phyloP scores from a whole-genome alignment of 768 basidiomycete species.

The Antrodiella citrinella region DNA sequence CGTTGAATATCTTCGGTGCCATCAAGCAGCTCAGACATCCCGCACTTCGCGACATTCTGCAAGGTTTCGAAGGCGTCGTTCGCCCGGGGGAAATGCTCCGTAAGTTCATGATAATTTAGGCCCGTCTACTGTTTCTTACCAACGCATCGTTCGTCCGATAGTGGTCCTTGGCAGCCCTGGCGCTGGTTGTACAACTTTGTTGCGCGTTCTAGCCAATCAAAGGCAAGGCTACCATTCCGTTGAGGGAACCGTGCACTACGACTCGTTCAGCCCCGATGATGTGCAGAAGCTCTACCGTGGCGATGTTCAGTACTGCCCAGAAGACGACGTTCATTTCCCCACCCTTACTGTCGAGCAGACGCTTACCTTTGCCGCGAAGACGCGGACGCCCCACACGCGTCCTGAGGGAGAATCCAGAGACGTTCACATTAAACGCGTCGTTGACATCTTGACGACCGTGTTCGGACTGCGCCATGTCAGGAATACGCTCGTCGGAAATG shows the following conservation, averaged over 20 bases:
- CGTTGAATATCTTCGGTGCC: constrained; percentile 31
- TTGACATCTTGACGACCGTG: constrained; percentile 52
- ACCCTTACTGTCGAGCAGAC: constrained; percentile 77
- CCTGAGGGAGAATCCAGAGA: constrained; percentile 34
- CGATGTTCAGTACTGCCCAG: constrained; percentile 74
- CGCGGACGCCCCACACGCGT: constrained; percentile 56
- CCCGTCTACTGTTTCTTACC: too few species aligned
- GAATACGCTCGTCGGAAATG: constrained; percentile 73
- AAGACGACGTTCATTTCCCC: constrained; percentile 83
- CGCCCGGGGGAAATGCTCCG: constrained; percentile 64
- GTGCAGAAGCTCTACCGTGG: constrained; percentile 63
- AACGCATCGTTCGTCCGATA: too few species aligned
- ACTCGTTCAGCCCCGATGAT: constrained; percentile 60
- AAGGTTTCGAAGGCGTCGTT: constrained; percentile 47
- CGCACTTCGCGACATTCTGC: constrained; percentile 46
- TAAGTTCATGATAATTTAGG: constrained; percentile 22
- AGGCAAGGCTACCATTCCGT: constrained; percentile 60
- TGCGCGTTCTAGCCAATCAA: constrained; percentile 76
- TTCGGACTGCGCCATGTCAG: constrained; percentile 71
- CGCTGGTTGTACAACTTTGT: constrained; percentile 77
- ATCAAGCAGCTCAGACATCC: constrained; percentile 49
- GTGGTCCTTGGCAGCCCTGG: constrained; percentile 84
- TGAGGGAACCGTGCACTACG: constrained; percentile 67
- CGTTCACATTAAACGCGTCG: constrained; percentile 32
- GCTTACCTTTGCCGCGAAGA: constrained; percentile 58